Evolutionary conservation across 1,284 basidiomycete genomes (phyloP), one percentile per base, ranked within the genome.

Genomic region (Boletus smithii): DNA sequence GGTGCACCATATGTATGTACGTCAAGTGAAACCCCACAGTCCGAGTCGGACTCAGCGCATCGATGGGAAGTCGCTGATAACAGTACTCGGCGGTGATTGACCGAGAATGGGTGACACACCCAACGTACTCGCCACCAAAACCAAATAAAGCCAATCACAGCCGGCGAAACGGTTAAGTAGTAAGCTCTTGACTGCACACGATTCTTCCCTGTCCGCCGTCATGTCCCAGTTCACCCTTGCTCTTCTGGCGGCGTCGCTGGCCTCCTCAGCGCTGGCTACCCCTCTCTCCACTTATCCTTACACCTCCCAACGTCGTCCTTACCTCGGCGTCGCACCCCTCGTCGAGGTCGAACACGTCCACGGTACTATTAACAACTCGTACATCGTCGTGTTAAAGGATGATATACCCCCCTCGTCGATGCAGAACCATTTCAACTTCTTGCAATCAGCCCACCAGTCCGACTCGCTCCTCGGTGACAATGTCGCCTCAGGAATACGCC

Each of bases 371-470:
- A 85, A 91, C 71, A 85, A 91, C 74, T 86, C 88, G 22, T 97
- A 97, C 74, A 92, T 97, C 53, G 80, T 97, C 67, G 79, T 91
- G 66, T 76, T 97, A 61, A 92, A 90, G 76, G 77, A 84, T 54
- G 83, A 80, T 50, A 59, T 84, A 8, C 72, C 79, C 11, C 59
- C 75, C 14, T 67, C 72, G 17, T 69, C 84, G 45, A 74, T 88
- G 63, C 69, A 78, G 56, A 85, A 85, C 65, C 90, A 95, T 67
- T 69, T 91, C 73, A 80, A 80, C 66, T 81, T 87, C 69, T 66
- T 90, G 44, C 70, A 81, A 58, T 64, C 64, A n/a, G 77, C 75
- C 5, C 82, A 88, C 52, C 61, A 70, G 39, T 67, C 72, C 9
- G 71, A 80, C 58, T 76, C 80, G 16, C 42, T 64, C 38, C 71